phyloP scores from a whole-genome alignment of 2,329 filamentous ascomycete genomes.

The Erysiphe pulchra region DNA sequence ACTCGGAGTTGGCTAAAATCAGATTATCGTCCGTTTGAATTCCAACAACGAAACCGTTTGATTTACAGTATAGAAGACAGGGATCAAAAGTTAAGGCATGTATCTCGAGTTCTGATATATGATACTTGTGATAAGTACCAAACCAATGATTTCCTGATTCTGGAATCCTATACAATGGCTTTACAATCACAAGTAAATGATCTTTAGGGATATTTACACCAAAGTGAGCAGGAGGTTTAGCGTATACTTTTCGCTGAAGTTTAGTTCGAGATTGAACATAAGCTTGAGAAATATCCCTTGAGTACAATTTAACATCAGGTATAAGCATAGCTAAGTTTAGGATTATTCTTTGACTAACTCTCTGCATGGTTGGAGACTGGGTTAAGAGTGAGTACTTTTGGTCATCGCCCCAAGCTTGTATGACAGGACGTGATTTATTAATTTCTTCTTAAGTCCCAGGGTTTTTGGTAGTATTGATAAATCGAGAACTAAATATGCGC shows the following conservation, averaged over 20 bases:
- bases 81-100: background rate
- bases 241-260: background rate
- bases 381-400: background rate
- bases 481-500: background rate
- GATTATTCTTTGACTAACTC: background rate
- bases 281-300: background rate
- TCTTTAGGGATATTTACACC: background rate
- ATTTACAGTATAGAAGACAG: constrained; percentile 1
- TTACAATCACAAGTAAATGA: background rate
- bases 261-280: too few relatives aligned
- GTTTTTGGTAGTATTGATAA: background rate
- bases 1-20: too few relatives aligned
- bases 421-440: background rate
- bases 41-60: background rate
- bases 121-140: too few relatives aligned
- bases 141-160: too few relatives aligned
- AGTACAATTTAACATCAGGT: background rate
- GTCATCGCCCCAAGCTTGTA: background rate
- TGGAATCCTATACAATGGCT: too few relatives aligned
- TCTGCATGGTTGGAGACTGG: too few relatives aligned
- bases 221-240: background rate
- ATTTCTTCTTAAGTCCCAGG: background rate
- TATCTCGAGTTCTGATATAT: background rate
- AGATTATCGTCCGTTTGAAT: too few relatives aligned
- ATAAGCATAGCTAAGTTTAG: background rate